phyloP scores from a whole-genome alignment of 768 basidiomycete species.

The Trichaptum fuscoviolaceum region DNA sequence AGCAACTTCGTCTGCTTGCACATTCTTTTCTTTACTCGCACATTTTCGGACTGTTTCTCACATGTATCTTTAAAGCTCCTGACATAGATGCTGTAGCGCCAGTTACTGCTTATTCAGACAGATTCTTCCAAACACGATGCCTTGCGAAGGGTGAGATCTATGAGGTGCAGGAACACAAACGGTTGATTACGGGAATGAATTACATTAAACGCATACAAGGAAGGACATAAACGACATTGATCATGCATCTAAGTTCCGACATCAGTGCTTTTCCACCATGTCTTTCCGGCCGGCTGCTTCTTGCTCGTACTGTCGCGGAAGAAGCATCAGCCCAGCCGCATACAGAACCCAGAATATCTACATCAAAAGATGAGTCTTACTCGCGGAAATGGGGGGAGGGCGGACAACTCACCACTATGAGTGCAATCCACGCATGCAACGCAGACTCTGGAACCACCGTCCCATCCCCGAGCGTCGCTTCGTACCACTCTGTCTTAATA shows the following conservation, averaged over 20 bases:
- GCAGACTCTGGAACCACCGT: conserved; percentile 11
- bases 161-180: neutral
- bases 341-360: conserved; percentile 27
- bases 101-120: neutral
- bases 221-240: neutral
- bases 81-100: neutral
- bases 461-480: conserved; percentile 7
- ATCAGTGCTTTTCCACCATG: neutral
- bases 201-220: neutral
- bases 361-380: neutral
- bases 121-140: no score
- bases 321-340: conserved; percentile 21
- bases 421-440: conserved; percentile 16
- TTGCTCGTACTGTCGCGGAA: conserved; percentile 27
- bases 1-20: neutral
- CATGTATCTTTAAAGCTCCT: neutral
- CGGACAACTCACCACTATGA: conserved; percentile 16
- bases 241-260: neutral
- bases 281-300: conserved; percentile 12
- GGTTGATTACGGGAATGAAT: neutral
- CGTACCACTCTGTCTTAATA: conserved; percentile 16
- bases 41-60: neutral
- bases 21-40: neutral
- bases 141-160: no score
- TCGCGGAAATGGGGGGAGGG: neutral